Evolutionary conservation across 2,329 filamentous ascomycete species (phyloP).

Genomic region (Rhynchosporium secalis): DNA sequence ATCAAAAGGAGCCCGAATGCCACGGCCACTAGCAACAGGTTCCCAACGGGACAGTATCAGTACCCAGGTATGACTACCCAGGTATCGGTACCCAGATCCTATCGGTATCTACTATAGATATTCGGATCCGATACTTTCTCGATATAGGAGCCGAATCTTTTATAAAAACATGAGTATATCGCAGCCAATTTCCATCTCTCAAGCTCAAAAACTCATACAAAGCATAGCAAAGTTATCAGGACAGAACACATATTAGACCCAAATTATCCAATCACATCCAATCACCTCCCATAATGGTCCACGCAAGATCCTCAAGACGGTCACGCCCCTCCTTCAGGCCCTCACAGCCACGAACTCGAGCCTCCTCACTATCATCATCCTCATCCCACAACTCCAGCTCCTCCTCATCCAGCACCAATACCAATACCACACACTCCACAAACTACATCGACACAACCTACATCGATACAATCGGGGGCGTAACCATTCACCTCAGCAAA

Average conservation of each 20-base stretch:
- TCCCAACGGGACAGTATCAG: background rate
- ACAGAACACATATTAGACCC: too few relatives aligned
- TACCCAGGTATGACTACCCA: slow-evolving; percentile 1
- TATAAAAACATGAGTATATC: background rate
- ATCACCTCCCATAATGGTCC: background rate
- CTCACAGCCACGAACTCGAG: slow-evolving; percentile 13
- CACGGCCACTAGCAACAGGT: background rate
- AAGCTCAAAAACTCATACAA: background rate
- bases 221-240: background rate
- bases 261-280: background rate
- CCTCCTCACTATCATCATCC: slow-evolving; percentile 6
- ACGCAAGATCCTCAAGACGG: slow-evolving; percentile 7
- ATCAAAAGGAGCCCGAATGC: background rate
- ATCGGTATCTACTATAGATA: background rate
- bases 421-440: background rate
- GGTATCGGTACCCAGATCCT: background rate
- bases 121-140: background rate
- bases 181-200: background rate
- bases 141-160: background rate
- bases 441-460: slow-evolving; percentile 4
- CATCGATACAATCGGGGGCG: slow-evolving; percentile 18
- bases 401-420: background rate
- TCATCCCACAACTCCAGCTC: too few relatives aligned
- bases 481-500: slow-evolving; percentile 19
- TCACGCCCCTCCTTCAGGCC: slow-evolving; percentile 20